phyloP scores from a whole-genome alignment of 306 rosid genomes.

The Heteromeles arbutifolia region DNA sequence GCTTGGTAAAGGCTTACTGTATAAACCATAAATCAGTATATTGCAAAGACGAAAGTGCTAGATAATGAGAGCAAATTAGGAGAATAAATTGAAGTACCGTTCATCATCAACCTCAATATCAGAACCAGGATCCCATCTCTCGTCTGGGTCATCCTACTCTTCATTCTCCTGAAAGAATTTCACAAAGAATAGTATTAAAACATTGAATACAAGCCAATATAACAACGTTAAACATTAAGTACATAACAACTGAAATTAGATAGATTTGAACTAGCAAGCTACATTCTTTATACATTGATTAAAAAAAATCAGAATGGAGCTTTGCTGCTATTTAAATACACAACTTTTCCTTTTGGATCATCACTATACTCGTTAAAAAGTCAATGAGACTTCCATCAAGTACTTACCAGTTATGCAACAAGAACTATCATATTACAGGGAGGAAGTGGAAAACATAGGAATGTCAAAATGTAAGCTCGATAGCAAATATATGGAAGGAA shows the following conservation, averaged over 20 bases:
- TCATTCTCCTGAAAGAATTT: too few species aligned
- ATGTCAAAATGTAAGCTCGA: too few species aligned
- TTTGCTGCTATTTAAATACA: too few species aligned
- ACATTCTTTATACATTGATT: background rate
- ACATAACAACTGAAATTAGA: background rate
- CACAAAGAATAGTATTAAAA: constrained; percentile 2
- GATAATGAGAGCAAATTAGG: background rate
- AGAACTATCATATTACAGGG: too few species aligned
- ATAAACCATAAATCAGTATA: constrained; percentile 22
- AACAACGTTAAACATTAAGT: constrained; percentile 41
- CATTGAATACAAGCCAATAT: constrained; percentile 64
- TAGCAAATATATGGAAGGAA: too few species aligned
- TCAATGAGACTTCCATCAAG: background rate
- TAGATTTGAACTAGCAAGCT: background rate
- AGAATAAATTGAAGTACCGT: too few species aligned
- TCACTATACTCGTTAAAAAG: too few species aligned
- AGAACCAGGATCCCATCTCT: too few species aligned
- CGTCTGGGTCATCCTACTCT: background rate
- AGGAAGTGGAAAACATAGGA: too few species aligned
- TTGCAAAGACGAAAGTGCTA: constrained; percentile 3
- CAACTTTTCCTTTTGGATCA: background rate
- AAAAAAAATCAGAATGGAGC: background rate
- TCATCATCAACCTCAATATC: too few species aligned
- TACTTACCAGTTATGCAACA: too few species aligned
- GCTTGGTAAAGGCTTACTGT: constrained; percentile 42